phyloP scores from a whole-genome alignment of 352 stramenopile genomes.

The Aphanomyces invadans region DNA sequence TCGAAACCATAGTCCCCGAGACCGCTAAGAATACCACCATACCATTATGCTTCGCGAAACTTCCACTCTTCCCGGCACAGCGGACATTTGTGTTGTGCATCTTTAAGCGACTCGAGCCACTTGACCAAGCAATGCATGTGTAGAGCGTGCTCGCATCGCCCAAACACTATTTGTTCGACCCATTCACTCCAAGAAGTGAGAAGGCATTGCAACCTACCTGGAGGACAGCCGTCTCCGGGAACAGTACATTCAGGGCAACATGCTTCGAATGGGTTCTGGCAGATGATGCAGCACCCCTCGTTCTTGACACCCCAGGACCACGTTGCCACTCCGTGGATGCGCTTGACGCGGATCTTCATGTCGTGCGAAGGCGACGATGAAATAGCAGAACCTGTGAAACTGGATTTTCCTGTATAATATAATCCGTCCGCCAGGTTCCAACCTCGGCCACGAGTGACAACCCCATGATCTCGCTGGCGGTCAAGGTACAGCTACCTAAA shows the following conservation, averaged over 20 bases:
- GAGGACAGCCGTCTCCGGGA: conserved; percentile 75
- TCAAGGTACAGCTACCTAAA: neutral
- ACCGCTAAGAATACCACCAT: neutral
- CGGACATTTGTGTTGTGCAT: conserved; percentile 73
- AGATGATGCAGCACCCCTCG: conserved; percentile 83
- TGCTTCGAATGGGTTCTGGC: conserved; percentile 71
- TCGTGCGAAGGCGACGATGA: neutral
- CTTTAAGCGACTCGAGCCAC: conserved; percentile 83
- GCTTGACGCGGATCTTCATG: conserved; percentile 81
- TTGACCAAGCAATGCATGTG: conserved; percentile 93
- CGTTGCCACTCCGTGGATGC: conserved; percentile 84
- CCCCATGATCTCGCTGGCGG: neutral
- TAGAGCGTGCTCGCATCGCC: conserved; percentile 85
- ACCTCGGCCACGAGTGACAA: neutral
- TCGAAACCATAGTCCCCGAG: conserved; percentile 42
- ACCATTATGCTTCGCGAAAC: conserved; percentile 38
- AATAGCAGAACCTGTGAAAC: too few species aligned
- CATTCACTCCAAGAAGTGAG: neutral
- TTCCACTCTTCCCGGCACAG: conserved; percentile 86
- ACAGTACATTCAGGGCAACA: conserved; percentile 73
- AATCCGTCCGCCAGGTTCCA: neutral
- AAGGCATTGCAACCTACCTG: conserved; percentile 36
- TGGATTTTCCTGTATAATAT: too few species aligned
- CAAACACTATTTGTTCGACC: conserved; percentile 60
- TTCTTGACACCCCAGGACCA: conserved; percentile 89